Base-by-base conservation (phyloP, 495 filamentous ascomycete species). In the Xylaria cubensis region DNA sequence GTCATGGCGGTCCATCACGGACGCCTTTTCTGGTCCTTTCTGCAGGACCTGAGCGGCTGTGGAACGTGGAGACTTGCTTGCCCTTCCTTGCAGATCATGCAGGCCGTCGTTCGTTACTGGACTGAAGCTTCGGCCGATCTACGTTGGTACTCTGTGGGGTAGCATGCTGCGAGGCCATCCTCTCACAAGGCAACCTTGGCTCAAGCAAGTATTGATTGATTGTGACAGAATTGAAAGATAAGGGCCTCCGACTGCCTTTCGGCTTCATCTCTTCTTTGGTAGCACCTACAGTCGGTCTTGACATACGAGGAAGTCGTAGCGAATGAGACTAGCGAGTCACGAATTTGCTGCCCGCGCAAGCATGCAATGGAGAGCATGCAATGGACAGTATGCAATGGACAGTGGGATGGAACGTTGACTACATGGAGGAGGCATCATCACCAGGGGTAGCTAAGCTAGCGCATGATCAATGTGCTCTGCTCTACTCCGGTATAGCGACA, bases 31-130 rank as follows among this genome's bases (percentile, higher is more conserved):
- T 71, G 44, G 34, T 19, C 34, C 59, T 56, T 32, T 44, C 67
- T 71, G 69, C 69, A 71, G 58, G 69, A 65, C 69, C 61, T 65
- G 58, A 50, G 36, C 53, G 48, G 56, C 66, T 50, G 68, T 70
- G 68, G 32, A 70, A 70, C 56, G 46, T 69, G 39, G 55, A 26
- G 24, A 6, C 50, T 41, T 42, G 24, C 61, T 46, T 15, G 41
- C 34, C 41, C 42, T 67, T 64, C 29, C 63, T 34, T 72, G 70
- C 17, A 67, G 62, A 67, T 59, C 70, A 71, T 72, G 63, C 50
- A 61, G 46, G 46, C 46, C n/a, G 39, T 41, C 46, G 62, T 65
- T 59, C 46, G 62, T 65, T 59, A 67, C 61, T 67, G 62, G 61
- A 44, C 50, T 71, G 69, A 71, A 64, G 59, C 69, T 64, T 64